These are phyloP conservation scores for Rhodotorula diobovata DNA, from an alignment of 768 basidiomycete species.

Conservation along the genomic window DNA sequence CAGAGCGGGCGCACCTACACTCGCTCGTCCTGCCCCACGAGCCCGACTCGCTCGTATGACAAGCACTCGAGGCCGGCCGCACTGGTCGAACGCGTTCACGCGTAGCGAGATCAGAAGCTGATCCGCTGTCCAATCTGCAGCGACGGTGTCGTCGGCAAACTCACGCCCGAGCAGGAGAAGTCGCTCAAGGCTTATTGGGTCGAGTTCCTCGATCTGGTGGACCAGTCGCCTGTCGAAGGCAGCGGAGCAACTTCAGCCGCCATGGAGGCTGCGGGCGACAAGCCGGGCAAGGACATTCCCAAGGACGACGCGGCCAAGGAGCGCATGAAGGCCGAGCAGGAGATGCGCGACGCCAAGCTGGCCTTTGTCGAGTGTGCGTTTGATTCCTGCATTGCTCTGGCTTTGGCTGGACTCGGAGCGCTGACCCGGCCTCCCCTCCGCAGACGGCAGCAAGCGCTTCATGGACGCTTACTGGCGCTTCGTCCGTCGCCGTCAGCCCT, in stretches of 20 bases:
- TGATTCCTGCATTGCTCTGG: background rate
- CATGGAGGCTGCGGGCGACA: background rate
- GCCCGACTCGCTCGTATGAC: too few relatives aligned
- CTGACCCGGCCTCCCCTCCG: background rate
- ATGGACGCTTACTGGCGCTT: conserved; percentile 40
- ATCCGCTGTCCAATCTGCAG: background rate
- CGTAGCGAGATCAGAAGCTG: background rate
- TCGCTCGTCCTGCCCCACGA: background rate
- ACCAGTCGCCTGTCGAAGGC: conserved; percentile 27
- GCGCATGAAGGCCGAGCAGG: conserved; percentile 23
- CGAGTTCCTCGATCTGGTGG: conserved; percentile 27
- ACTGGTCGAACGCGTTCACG: too few relatives aligned
- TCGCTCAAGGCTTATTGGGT: conserved; percentile 27
- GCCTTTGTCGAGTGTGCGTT: conserved; percentile 37
- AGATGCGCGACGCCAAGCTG: conserved; percentile 33
- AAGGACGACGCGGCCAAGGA: conserved; percentile 41
- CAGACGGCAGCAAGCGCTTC: conserved; percentile 37
- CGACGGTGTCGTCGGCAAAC: conserved; percentile 33
- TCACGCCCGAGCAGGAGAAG: conserved; percentile 16
- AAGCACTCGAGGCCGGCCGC: too few relatives aligned
- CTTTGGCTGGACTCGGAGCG: too few relatives aligned
- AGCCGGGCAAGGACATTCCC: conserved; percentile 27
- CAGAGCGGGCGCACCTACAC: background rate
- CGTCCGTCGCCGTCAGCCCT: conserved; percentile 12
- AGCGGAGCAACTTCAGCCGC: conserved; percentile 3